Percentiles rank a stretch among this genome's conserved stretches.
Conservation (phyloP, 345 rosid genomes). For the Salix udensis region DNA sequence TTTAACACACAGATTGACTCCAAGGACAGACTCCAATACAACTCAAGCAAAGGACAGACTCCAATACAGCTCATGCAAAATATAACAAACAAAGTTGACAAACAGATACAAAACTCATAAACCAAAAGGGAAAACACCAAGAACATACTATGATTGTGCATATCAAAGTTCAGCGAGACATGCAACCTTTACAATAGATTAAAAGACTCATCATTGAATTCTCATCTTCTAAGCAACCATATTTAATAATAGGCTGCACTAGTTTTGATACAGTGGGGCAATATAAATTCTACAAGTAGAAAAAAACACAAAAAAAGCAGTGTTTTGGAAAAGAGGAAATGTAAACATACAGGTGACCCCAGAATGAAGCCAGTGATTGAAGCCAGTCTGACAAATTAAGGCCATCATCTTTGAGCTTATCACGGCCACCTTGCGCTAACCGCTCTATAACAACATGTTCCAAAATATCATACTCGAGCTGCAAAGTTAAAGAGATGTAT, state of each 20-base stretch:
- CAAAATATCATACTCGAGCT: constrained; percentile 97
- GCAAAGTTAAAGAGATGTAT: constrained; percentile 5
- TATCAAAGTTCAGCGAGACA: neutral
- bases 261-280: neutral
- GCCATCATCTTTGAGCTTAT: constrained; percentile 96
- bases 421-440: constrained; percentile 88
- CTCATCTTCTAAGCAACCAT: neutral
- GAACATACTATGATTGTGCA: neutral
- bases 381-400: constrained; percentile 99
- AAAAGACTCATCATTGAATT: neutral
- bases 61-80: neutral
- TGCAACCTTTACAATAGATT: neutral
- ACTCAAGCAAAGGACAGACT: neutral
- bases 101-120: neutral
- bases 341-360: constrained; percentile 98
- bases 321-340: constrained; percentile 26
- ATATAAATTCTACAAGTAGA: neutral
- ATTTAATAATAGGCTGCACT: neutral
- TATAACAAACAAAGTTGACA: constrained; percentile 1
- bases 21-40: neutral
- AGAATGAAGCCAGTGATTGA: constrained; percentile 96
- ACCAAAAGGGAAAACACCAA: neutral
- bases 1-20: neutral
- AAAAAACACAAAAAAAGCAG: neutral
- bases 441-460: constrained; percentile 99